Conservation (phyloP, 2,329 filamentous ascomycete genomes). For the Camillea tinctor region DNA sequence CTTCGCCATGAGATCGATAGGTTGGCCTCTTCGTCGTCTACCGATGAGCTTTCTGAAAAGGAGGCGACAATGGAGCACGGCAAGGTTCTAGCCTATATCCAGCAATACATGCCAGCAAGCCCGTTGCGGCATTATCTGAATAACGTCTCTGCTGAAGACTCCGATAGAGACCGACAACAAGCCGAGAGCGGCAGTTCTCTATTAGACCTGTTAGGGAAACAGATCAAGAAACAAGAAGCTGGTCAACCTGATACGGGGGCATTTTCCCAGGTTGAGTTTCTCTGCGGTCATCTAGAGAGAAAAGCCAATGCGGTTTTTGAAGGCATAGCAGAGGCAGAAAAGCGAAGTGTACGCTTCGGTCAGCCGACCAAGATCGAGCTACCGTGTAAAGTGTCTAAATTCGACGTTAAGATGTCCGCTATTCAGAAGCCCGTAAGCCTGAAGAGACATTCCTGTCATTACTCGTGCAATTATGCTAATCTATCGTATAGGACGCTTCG, state of each 20-base stretch:
- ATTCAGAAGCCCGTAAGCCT: constrained; percentile 33
- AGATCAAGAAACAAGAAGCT: constrained; percentile 46
- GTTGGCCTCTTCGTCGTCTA: constrained; percentile 62
- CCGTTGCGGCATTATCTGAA: constrained; percentile 62
- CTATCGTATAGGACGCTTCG: constrained; percentile 31
- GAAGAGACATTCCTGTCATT: background rate
- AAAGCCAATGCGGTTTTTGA: constrained; percentile 63
- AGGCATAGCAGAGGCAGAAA: constrained; percentile 67
- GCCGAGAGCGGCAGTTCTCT: constrained; percentile 45
- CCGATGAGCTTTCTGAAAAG: constrained; percentile 73
- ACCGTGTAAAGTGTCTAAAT: constrained; percentile 44
- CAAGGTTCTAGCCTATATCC: constrained; percentile 75
- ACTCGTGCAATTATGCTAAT: constrained; percentile 9
- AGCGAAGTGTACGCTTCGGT: constrained; percentile 67
- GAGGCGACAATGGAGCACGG: constrained; percentile 73
- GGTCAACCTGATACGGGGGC: constrained; percentile 48
- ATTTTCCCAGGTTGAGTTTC: constrained; percentile 61
- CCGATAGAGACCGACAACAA: constrained; percentile 44
- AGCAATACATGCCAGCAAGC: constrained; percentile 65
- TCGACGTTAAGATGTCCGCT: constrained; percentile 59
- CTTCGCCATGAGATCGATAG: constrained; percentile 79
- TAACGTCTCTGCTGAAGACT: constrained; percentile 49
- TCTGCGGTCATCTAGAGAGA: constrained; percentile 57
- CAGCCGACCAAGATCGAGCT: constrained; percentile 48
- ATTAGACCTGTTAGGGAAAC: constrained; percentile 48